Evolutionary conservation across 441 rosid species (phyloP).

Genomic region (Aquilaria agallochum): DNA sequence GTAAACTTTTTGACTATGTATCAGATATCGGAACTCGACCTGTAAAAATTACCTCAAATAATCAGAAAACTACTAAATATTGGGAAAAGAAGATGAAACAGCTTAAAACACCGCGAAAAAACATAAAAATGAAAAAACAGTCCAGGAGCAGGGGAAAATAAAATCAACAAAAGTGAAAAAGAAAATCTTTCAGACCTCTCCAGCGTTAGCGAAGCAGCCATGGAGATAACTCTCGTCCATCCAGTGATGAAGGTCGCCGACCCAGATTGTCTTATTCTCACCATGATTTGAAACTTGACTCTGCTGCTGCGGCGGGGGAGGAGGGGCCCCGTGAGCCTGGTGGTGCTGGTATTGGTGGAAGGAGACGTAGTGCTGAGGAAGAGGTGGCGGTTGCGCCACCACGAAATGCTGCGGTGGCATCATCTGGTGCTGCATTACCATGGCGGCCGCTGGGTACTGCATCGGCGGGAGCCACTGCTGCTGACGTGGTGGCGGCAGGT

Average conservation of each 20-base stretch:
- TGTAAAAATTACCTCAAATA: too few species aligned
- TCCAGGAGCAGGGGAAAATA: neutral
- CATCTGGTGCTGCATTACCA: constrained; percentile 88
- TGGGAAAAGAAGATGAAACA: too few species aligned
- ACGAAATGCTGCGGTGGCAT: constrained; percentile 48
- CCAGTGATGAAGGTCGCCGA: constrained; percentile 95
- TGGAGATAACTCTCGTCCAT: constrained; percentile 91
- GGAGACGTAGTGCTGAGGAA: constrained; percentile 49
- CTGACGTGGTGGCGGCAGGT: constrained; percentile 27
- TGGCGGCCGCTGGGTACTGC: constrained; percentile 71
- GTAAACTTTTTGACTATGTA: too few species aligned
- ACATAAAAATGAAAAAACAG: neutral
- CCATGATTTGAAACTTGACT: constrained; percentile 39
- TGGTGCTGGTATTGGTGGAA: constrained; percentile 42
- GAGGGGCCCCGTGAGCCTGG: constrained; percentile 33
- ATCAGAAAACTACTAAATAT: too few species aligned
- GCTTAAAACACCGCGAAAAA: neutral
- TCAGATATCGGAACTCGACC: too few species aligned
- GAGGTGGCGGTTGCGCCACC: constrained; percentile 44
- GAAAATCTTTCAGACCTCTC: constrained; percentile 49
- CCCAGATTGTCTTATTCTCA: constrained; percentile 82
- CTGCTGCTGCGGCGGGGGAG: constrained; percentile 27
- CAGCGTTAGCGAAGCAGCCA: constrained; percentile 60
- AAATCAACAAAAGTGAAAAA: constrained; percentile 1
- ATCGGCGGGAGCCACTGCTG: constrained; percentile 54